Conservation (phyloP, 2,329 filamentous ascomycete species). For the Diaporthe sp. region DNA sequence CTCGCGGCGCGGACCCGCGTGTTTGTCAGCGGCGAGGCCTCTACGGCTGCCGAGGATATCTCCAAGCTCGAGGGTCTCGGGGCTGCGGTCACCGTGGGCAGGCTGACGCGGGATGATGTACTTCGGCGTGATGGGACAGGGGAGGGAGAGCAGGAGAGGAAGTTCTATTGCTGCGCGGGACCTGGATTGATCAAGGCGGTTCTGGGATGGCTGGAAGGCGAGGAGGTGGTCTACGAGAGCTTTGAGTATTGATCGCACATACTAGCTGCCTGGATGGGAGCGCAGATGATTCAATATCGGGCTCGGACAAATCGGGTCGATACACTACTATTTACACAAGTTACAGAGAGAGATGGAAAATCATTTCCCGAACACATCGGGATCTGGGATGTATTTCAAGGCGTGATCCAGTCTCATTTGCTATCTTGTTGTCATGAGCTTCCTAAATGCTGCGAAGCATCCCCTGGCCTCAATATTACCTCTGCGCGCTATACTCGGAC, state of each 20-base stretch:
- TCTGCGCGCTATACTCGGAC: not conserved
- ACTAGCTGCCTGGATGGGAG: not conserved
- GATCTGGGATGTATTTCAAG: not conserved
- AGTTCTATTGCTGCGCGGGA: slow-evolving; percentile 66
- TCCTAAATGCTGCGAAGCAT: not conserved
- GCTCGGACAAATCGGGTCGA: not conserved
- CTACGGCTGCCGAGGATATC: slow-evolving; percentile 41
- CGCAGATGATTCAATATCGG: too few relatives aligned
- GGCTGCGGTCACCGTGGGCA: slow-evolving; percentile 51
- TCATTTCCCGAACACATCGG: not conserved
- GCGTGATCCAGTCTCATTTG: slow-evolving; percentile 32
- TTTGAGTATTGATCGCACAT: slow-evolving; percentile 66
- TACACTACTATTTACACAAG: not conserved
- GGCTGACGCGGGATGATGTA: slow-evolving; percentile 60
- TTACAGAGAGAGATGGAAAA: not conserved
- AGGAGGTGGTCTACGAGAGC: slow-evolving; percentile 70
- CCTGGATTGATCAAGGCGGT: slow-evolving; percentile 57
- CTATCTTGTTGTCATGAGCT: slow-evolving; percentile 9
- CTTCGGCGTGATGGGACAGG: slow-evolving; percentile 53
- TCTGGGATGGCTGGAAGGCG: slow-evolving; percentile 66
- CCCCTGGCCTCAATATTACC: not conserved
- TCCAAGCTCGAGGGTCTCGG: slow-evolving; percentile 52
- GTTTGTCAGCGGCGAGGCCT: slow-evolving; percentile 71
- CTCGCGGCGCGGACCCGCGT: slow-evolving; percentile 68
- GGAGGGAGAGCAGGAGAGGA: slow-evolving; percentile 52